A percentile compares a stretch with the other conserved stretches of the same genome.
phyloP scores from a whole-genome alignment of 179 eudicot species.

The Camellia oleifera region DNA sequence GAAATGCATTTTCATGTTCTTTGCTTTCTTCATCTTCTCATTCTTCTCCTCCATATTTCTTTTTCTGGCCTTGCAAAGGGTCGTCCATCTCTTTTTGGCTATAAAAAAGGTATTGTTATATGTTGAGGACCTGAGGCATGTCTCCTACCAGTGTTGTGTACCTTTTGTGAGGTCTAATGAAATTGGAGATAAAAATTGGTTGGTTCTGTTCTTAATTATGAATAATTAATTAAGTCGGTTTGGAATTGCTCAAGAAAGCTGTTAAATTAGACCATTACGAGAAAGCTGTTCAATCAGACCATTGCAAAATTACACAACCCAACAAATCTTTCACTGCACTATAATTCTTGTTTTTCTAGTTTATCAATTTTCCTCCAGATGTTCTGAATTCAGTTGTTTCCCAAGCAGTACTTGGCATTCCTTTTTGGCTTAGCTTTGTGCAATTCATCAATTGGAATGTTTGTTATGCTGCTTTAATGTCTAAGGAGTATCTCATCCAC shows the following conservation, averaged over 20 bases:
- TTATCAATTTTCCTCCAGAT: neutral
- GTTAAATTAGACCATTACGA: no score
- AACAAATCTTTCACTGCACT: neutral
- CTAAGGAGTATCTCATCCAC: neutral
- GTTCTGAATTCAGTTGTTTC: neutral
- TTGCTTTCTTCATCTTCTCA: neutral
- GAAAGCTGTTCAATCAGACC: no score
- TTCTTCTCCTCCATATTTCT: neutral
- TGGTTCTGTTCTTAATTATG: no score
- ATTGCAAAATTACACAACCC: neutral
- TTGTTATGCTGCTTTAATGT: constrained; percentile 6
- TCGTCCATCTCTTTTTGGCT: neutral
- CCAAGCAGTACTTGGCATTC: neutral
- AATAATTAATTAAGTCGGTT: no score
- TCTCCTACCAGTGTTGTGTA: neutral
- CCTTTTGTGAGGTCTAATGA: neutral
- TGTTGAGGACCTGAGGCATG: neutral
- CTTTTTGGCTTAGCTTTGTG: neutral
- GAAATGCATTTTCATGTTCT: neutral
- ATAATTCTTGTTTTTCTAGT: neutral
- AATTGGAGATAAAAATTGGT: no score
- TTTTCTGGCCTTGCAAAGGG: neutral
- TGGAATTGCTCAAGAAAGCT: no score
- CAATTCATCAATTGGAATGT: neutral
- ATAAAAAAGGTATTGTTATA: neutral